Evolutionary conservation across 805 yeast species (phyloP), one percentile per base, ranked within the genome.

Genomic region (Kockiozyma suomiensis): DNA sequence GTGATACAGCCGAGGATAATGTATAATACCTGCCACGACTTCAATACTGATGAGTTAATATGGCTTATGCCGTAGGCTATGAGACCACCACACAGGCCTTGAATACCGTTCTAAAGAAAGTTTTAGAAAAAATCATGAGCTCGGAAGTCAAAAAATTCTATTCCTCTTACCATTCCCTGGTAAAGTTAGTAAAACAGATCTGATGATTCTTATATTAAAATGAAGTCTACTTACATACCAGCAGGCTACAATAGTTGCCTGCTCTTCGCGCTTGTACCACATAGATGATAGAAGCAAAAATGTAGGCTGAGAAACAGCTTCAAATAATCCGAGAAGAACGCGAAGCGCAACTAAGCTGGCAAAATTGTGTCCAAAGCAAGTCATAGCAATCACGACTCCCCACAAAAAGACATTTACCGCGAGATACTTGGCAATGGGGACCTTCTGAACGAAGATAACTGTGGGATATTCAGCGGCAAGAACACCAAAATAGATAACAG

Each of bases 211-310:
- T 74, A 8, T 8, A 32, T 32, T 32, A 32, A 32, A 32, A 32
- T 45, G 37, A 21, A 75, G 68, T 15, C 76, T 74, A 4, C 79
- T 70, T 0, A 75, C 56, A 10, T 83, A 83, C 84, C 84, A 81
- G 35, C 74, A 58, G 5, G 78, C 26, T 53, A 84, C 77, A 55
- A 80, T 80, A 4, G 68, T 59, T 8, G 85, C 83, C 40, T 82
- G 81, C 46, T 65, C 68, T 4, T 33, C 42, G 30, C 54, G 65
- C 3, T 80, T 79, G 73, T 81, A 84, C 70, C 82, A 84, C 87
- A 83, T 83, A 30, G 86, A 83, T 40, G 83, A 81, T 46, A 84
- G 78, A 17, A 82, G 74, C 49, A 82, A 78, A 51, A 83, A 75
- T 0, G 85, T 83, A 2, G 83, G 83, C 0, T 85, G 82, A 50